Base-by-base conservation (phyloP, 106 monocot genomes). In the Dendrobium huoshanense region DNA sequence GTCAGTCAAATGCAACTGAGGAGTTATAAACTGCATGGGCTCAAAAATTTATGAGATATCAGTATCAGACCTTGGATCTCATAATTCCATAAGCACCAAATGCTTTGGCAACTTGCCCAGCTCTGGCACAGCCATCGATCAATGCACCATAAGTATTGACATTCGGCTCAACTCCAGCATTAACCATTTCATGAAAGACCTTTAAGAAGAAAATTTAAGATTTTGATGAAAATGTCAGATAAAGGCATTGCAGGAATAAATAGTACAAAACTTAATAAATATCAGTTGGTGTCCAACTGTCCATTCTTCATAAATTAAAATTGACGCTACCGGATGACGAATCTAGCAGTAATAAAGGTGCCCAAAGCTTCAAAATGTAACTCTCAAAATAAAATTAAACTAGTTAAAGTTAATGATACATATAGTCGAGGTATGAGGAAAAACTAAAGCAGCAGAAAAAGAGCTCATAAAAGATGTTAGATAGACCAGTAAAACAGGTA, bases 71-170 rank as follows among this genome's bases (percentile, higher is more conserved):
- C 94, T 97, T 97, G 16, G 97, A 94, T 83, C 92, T 90, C 94
- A 97, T 89, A 78, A 97, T 97, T 80, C 97, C 97, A 84, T 97
- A 97, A 56, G 92, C 97, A 87, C 97, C 97, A 87, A 97, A 97
- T 77, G 97, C 97, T 89, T 97, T 97, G 31, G 97, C 92, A 25
- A 97, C 90, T 81, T 97, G 97, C 49, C 94, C 92, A 82, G 97
- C 90, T 85, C 89, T 90, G 24, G 94, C 97, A 87, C 97, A 97
- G 25, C 97, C 97, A 89, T 94, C 94, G 75, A 97, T 97, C 2
- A 97, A 81, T 76, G 97, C 92, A 84, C 91, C 92, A 80, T 97
- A 97, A 73, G 97, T 97, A 49, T 94, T 89, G 75, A 87, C 88
- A 85, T 87, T 97, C 78, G 97, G 92, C 77, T 94, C 92, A 54